Conservation (phyloP, 73 alveolate species). For the Symbiodinium natans region DNA sequence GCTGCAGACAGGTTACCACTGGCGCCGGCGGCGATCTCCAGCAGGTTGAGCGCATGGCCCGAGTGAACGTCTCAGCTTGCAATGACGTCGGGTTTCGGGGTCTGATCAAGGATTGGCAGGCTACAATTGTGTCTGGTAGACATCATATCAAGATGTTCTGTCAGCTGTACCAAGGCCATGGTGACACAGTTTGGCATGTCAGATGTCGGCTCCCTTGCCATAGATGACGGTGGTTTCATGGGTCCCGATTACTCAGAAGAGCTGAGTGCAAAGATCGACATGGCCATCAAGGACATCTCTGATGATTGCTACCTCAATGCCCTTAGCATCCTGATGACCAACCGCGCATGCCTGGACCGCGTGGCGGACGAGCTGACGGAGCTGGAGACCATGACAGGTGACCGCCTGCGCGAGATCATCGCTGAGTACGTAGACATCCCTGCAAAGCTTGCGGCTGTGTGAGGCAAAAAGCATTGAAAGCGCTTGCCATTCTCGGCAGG, state of each 20-base stretch:
- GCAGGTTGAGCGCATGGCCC: no score
- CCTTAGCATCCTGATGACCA: constrained; percentile 34
- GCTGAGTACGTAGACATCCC: constrained; percentile 74
- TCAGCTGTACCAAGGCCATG: no score
- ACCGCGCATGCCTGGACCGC: constrained; percentile 77
- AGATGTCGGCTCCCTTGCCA: constrained; percentile 57
- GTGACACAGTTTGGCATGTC: no score
- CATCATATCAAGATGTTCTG: background rate
- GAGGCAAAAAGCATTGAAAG: no score
- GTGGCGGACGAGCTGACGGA: constrained; percentile 78
- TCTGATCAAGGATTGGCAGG: constrained; percentile 79
- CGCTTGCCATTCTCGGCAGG: no score
- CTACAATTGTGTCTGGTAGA: constrained; percentile 33
- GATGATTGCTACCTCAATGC: constrained; percentile 77
- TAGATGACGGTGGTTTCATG: constrained; percentile 87
- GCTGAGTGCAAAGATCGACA: constrained; percentile 49
- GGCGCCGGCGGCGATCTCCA: constrained; percentile 87
- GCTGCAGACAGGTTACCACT: no score
- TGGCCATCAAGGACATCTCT: constrained; percentile 70
- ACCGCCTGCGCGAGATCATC: constrained; percentile 51
- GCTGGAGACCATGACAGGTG: constrained; percentile 76
- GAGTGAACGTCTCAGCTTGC: no score
- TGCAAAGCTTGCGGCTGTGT: constrained; percentile 51
- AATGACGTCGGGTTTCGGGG: constrained; percentile 89
- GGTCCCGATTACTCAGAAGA: constrained; percentile 74